Conservation (phyloP, 1,284 basidiomycete genomes). For the Pseudozyma tsukubaensis region DNA sequence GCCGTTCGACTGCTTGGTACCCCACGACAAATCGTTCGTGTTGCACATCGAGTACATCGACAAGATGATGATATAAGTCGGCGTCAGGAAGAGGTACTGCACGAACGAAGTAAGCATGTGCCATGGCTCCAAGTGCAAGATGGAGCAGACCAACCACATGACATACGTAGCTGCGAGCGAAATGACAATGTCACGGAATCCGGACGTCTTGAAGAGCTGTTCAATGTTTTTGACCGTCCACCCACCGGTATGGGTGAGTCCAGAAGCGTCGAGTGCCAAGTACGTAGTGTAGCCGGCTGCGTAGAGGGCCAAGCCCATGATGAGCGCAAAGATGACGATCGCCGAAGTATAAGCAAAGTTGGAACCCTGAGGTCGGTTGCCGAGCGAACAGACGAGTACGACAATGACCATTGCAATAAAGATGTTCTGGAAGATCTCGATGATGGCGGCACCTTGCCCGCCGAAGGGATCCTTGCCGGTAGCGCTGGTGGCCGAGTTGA, state of each 20-base stretch:
- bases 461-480: conserved; percentile 40
- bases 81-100: conserved; percentile 65
- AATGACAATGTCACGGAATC: conserved; percentile 65
- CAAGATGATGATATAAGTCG: conserved; percentile 64
- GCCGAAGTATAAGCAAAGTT: conserved; percentile 60
- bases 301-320: conserved; percentile 58
- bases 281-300: conserved; percentile 62
- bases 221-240: conserved; percentile 35
- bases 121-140: conserved; percentile 65
- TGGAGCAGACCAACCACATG: conserved; percentile 62
- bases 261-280: conserved; percentile 49
- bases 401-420: conserved; percentile 67
- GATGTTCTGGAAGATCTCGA: conserved; percentile 61
- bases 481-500: conserved; percentile 46
- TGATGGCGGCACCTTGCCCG: conserved; percentile 55
- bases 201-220: conserved; percentile 47
- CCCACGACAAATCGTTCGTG: conserved; percentile 64
- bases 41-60: conserved; percentile 67
- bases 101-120: conserved; percentile 66
- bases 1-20: conserved; percentile 65
- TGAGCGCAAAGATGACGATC: conserved; percentile 62
- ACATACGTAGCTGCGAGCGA: conserved; percentile 66
- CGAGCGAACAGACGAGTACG: conserved; percentile 64
- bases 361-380: conserved; percentile 65
- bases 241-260: conserved; percentile 23